Percentiles rank a stretch among this genome's conserved stretches.
Evolutionary conservation across 805 yeast species (phyloP).

Genomic region (Peterozyma toletana): DNA sequence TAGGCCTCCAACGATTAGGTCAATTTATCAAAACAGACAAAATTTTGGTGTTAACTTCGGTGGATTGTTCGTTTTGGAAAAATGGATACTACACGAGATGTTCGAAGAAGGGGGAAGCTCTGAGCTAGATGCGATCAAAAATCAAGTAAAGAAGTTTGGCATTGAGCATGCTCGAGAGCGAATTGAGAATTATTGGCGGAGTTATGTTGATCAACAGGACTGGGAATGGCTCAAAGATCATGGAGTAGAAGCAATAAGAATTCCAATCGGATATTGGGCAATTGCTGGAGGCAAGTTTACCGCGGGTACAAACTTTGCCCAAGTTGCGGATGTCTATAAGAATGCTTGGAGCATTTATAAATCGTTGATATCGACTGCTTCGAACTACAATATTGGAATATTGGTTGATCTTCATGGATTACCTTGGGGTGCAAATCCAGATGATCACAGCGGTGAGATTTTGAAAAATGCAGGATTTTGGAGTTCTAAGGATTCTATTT

Average conservation of each 20-base stretch:
- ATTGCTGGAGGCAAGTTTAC: slow-evolving; percentile 58
- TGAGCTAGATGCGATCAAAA: slow-evolving; percentile 69
- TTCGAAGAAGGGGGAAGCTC: slow-evolving; percentile 52
- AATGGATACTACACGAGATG: slow-evolving; percentile 62
- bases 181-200: slow-evolving; percentile 60
- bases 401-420: slow-evolving; percentile 82
- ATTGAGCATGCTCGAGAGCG: slow-evolving; percentile 42
- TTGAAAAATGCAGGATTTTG: slow-evolving; percentile 61
- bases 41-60: slow-evolving; percentile 88
- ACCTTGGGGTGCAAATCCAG: slow-evolving; percentile 89
- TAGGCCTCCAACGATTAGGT: slow-evolving; percentile 26
- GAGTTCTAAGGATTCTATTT: slow-evolving; percentile 33
- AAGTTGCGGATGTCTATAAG: slow-evolving; percentile 48
- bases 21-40: slow-evolving; percentile 51
- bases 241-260: slow-evolving; percentile 74
- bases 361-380: slow-evolving; percentile 53
- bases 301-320: slow-evolving; percentile 55
- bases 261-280: slow-evolving; percentile 92
- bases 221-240: slow-evolving; percentile 67
- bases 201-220: slow-evolving; percentile 58
- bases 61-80: slow-evolving; percentile 69
- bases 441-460: slow-evolving; percentile 74
- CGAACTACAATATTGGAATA: slow-evolving; percentile 55
- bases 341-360: slow-evolving; percentile 67
- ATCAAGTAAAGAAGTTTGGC: slow-evolving; percentile 41